Conservation (phyloP, 129 eudicot genomes). For the Arctium lappa region DNA sequence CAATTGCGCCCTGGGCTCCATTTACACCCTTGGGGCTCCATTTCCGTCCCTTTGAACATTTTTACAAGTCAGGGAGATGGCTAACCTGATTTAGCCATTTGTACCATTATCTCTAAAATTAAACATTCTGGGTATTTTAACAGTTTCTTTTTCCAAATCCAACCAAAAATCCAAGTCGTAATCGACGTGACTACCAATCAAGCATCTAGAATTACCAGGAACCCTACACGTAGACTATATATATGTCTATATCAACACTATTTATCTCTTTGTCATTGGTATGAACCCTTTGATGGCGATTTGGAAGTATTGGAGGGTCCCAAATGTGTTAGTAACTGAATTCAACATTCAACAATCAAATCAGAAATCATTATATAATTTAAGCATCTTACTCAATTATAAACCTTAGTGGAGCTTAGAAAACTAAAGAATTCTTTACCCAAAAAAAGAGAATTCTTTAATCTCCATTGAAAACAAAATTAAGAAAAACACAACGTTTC, state of each 20-base stretch:
- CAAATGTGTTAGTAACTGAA: conserved; percentile 11
- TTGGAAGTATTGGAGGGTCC: conserved; percentile 25
- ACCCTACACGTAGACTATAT: conserved; percentile 26
- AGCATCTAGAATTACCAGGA: background rate
- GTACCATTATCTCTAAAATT: background rate
- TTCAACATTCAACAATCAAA: conserved; percentile 17
- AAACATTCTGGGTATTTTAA: background rate
- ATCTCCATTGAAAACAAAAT: background rate
- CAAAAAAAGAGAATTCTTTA: background rate
- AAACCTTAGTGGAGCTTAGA: conserved; percentile 24
- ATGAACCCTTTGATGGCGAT: conserved; percentile 26
- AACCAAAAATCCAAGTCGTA: conserved; percentile 1
- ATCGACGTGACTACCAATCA: conserved; percentile 12
- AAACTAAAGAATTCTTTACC: background rate
- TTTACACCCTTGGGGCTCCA: too few species aligned
- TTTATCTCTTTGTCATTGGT: conserved; percentile 21
- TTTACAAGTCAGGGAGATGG: too few species aligned
- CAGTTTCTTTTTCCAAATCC: background rate
- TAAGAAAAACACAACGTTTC: background rate
- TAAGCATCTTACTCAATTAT: conserved; percentile 29
- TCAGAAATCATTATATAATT: conserved; percentile 23
- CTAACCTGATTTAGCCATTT: too few species aligned
- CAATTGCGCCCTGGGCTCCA: too few species aligned
- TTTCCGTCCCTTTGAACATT: too few species aligned
- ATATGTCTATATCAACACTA: conserved; percentile 9